Percentiles rank a stretch among this genome's conserved stretches.
Conservation (phyloP, 2,329 filamentous ascomycete genomes). For the Clonostachys byssicola region DNA sequence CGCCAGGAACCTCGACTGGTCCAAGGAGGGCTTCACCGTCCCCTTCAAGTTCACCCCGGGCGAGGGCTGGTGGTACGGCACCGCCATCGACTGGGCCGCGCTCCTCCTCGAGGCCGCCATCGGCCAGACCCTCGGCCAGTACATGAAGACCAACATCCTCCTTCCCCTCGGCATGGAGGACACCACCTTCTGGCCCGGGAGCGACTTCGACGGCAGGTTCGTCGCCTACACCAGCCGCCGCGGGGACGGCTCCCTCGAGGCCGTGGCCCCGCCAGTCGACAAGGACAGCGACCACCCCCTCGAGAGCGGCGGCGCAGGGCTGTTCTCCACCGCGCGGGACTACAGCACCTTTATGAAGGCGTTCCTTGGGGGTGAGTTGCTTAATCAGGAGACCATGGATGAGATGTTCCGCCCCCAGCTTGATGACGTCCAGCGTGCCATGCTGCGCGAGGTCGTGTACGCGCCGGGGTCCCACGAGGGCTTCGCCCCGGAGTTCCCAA, state of each 20-base stretch:
- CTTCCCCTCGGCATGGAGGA: constrained; percentile 22
- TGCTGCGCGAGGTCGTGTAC: constrained; percentile 13
- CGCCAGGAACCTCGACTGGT: constrained; percentile 22
- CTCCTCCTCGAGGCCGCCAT: constrained; percentile 33
- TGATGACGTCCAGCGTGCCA: constrained; percentile 14
- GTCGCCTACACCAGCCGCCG: constrained; percentile 10
- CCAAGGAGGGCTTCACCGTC: constrained; percentile 28
- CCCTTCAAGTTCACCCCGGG: constrained; percentile 40
- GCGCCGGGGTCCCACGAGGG: not conserved
- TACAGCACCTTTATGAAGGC: constrained; percentile 27
- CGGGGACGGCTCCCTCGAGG: constrained; percentile 11
- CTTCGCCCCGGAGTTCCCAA: constrained; percentile 26
- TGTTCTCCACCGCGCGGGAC: constrained; percentile 34
- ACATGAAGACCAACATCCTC: constrained; percentile 30
- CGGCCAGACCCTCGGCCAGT: constrained; percentile 24
- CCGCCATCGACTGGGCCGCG: constrained; percentile 41
- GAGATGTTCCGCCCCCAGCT: constrained; percentile 37
- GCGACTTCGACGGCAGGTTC: constrained; percentile 6
- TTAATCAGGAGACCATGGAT: constrained; percentile 18
- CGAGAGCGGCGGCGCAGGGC: constrained; percentile 36
- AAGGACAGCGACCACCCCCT: constrained; percentile 18
- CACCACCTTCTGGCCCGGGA: constrained; percentile 9
- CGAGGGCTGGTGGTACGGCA: constrained; percentile 43
- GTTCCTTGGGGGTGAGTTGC: constrained; percentile 20
- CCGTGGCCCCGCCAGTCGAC: constrained; percentile 10